phyloP scores from a whole-genome alignment of 768 basidiomycete genomes.

The Phylloporus sp. region DNA sequence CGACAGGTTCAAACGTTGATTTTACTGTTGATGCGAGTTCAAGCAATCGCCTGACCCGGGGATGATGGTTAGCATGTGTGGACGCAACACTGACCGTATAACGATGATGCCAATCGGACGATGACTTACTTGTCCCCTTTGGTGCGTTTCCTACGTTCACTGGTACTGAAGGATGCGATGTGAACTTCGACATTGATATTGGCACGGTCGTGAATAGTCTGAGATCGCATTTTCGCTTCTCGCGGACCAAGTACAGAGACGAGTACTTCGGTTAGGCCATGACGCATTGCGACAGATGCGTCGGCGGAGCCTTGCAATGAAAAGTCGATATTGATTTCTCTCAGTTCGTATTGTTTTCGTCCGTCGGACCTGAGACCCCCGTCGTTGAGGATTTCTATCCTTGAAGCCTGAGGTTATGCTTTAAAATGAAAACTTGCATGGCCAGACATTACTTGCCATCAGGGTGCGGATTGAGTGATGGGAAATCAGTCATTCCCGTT shows the following conservation, averaged over 20 bases:
- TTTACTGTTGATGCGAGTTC: constrained; percentile 87
- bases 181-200: constrained; percentile 86
- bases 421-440: not conserved
- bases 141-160: constrained; percentile 70
- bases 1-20: constrained; percentile 94
- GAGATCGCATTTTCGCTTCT: constrained; percentile 78
- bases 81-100: not conserved
- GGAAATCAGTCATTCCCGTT: too few relatives aligned
- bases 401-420: constrained; percentile 36
- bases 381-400: constrained; percentile 76
- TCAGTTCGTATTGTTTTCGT: constrained; percentile 86
- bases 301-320: constrained; percentile 74
- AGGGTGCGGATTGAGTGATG: not conserved
- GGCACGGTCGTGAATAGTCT: constrained; percentile 83
- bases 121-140: constrained; percentile 81
- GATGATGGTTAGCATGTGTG: constrained; percentile 1
- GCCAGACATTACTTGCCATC: not conserved
- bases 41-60: constrained; percentile 62
- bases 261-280: constrained; percentile 87
- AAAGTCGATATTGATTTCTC: constrained; percentile 76
- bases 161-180: constrained; percentile 83
- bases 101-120: not conserved
- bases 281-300: constrained; percentile 77
- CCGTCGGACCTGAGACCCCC: constrained; percentile 91
- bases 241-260: constrained; percentile 90